Percentiles rank a stretch among this genome's conserved stretches.
These are phyloP conservation scores for Euclidium syriacum DNA, from an alignment of 345 rosid genomes.

Conservation along the genomic window DNA sequence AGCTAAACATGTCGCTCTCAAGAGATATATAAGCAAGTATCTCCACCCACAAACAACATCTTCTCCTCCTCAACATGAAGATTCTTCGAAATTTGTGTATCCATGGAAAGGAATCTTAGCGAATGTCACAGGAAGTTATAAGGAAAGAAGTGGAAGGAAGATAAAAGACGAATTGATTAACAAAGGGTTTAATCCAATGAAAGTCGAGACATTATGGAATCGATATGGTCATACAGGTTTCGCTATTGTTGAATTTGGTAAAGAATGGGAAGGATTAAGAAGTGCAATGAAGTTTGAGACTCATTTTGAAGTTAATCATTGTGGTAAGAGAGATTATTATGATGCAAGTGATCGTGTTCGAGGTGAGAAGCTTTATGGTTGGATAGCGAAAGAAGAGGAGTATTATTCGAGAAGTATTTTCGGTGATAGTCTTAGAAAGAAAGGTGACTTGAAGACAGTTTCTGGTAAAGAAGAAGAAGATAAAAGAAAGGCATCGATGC, in stretches of 20 bases:
- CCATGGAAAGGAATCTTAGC: slow-evolving; percentile 64
- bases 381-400: slow-evolving; percentile 61
- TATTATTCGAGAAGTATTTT: slow-evolving; percentile 24
- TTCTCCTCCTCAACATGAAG: background rate
- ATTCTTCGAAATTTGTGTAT: slow-evolving; percentile 34
- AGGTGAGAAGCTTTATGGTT: slow-evolving; percentile 43
- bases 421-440: slow-evolving; percentile 36
- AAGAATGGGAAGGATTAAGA: slow-evolving; percentile 48
- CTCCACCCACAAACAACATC: background rate
- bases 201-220: slow-evolving; percentile 49
- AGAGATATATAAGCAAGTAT: slow-evolving; percentile 28
- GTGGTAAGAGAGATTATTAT: slow-evolving; percentile 41
- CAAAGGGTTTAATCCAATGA: slow-evolving; percentile 52
- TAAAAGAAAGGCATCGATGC: slow-evolving; percentile 25
- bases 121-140: slow-evolving; percentile 33
- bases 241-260: slow-evolving; percentile 48
- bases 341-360: background rate
- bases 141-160: slow-evolving; percentile 38
- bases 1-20: slow-evolving; percentile 40
- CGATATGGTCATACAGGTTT: slow-evolving; percentile 43
- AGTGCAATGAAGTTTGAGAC: slow-evolving; percentile 51
- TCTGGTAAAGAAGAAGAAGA: slow-evolving; percentile 41
- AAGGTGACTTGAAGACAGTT: slow-evolving; percentile 49
- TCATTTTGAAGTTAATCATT: slow-evolving; percentile 23
- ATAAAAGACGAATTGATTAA: slow-evolving; percentile 35